Conservation (phyloP, 2,329 filamentous ascomycete genomes). For the Bipolaris gigantea region DNA sequence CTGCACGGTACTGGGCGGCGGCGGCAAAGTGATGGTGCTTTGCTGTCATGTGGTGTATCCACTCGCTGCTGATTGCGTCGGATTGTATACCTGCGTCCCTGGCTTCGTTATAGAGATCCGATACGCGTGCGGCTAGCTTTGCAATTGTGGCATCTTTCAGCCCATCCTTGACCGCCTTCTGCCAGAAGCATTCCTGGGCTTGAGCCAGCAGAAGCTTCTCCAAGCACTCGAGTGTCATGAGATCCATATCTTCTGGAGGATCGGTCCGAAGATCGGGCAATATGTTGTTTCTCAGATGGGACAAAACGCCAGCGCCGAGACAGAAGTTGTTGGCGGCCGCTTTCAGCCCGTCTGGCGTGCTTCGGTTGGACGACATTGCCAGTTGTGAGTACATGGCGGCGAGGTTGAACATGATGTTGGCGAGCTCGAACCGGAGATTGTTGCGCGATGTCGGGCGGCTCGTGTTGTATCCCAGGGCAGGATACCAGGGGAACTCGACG, state of each 20-base stretch:
- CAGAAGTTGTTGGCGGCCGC: conserved; percentile 88
- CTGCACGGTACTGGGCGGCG: conserved; percentile 89
- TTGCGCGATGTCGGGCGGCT: conserved; percentile 69
- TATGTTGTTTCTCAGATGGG: conserved; percentile 73
- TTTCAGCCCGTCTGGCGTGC: conserved; percentile 80
- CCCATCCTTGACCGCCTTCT: conserved; percentile 91
- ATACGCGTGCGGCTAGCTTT: conserved; percentile 86
- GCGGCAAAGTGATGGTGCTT: conserved; percentile 98
- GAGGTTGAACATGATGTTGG: conserved; percentile 91
- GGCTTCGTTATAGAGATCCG: conserved; percentile 83
- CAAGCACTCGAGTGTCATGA: conserved; percentile 79
- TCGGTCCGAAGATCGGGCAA: conserved; percentile 80
- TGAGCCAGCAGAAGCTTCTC: conserved; percentile 85
- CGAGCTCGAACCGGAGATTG: conserved; percentile 77
- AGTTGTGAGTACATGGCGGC: conserved; percentile 92
- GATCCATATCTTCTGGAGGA: conserved; percentile 95
- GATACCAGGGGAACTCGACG: conserved; percentile 95
- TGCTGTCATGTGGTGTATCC: conserved; percentile 97
- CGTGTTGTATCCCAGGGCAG: conserved; percentile 85
- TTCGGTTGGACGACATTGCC: conserved; percentile 76
- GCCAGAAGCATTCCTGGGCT: conserved; percentile 97
- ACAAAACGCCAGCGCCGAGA: conserved; percentile 79
- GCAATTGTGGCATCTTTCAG: conserved; percentile 92
- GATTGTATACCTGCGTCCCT: conserved; percentile 86
- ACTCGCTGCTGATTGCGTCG: conserved; percentile 85